Base-by-base conservation (phyloP, 768 basidiomycete genomes). In the Boletus speciosus region DNA sequence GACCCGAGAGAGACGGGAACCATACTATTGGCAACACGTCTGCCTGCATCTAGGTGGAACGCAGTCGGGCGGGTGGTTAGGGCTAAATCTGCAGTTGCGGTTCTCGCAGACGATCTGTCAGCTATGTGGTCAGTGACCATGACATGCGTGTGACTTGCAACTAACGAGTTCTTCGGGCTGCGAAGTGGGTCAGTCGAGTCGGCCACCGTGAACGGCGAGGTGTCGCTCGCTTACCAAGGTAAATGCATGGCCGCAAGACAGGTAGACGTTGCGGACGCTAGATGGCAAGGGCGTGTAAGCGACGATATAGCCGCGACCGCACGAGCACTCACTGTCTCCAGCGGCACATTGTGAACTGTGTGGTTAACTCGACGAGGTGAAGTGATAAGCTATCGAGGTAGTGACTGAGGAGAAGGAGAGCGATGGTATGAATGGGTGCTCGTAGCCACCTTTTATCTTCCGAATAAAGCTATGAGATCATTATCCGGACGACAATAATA, bases 1-100 rank as follows among this genome's bases (percentile, higher is more conserved):
- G 39, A 50, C 9, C 40, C 45, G 58, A 42, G 47, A 43, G n/a
- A 16, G 21, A 25, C 37, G 43, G 46, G 14, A 32, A 14, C 2
- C 62, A 56, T 63, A 82, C 81, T 78, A 80, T 62, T 82, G 81
- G 63, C 71, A 75, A 50, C 79, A 80, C 3, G 66, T 71, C 48
- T 65, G 62, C n/a, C 52, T 75, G 71, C 83, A 85, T 2, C 31
- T 31, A 0, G 78, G 78, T 7, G 66, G 73, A 1, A 54, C 63
- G 49, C 82, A 83, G 35, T 61, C 66, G 1, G 53, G 52, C 0
- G 79, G 78, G 56, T 84, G 83, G 49, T 67, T 71, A 0, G 81
- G 75, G 47, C 82, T 84, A 61, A 84, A 83, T 52, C 71, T 80
- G 68, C 84, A 85, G 42, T 69, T 71, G 32, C 58, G 56, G 51